A percentile compares a stretch with the other conserved stretches of the same genome.
Conservation (phyloP, 208 protist genomes). For the Acanthamoeba lenticulata region DNA sequence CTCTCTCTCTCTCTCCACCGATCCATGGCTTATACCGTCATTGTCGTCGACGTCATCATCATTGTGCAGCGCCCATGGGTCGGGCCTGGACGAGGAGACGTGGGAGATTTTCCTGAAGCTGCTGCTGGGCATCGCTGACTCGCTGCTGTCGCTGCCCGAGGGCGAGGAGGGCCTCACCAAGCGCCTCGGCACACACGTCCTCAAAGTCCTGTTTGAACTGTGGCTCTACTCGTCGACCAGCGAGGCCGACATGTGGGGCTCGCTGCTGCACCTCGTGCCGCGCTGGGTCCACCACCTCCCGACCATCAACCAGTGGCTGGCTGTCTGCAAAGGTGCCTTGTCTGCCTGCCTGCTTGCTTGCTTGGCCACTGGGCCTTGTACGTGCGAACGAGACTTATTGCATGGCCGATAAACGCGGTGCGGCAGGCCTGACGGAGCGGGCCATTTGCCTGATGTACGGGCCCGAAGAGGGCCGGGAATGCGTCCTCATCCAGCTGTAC, state of each 20-base stretch:
- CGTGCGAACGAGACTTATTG: no score
- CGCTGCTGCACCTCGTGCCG: conserved; percentile 5
- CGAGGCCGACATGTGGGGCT: conserved; percentile 67
- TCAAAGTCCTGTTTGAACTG: conserved; percentile 68
- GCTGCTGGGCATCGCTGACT: conserved; percentile 69
- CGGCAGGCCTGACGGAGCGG: conserved; percentile 55
- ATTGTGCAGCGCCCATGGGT: neutral
- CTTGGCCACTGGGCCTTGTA: no score
- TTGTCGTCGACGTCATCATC: no score
- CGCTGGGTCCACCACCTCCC: conserved; percentile 67
- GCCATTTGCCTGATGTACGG: conserved; percentile 68
- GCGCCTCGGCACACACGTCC: neutral
- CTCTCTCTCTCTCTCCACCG: neutral
- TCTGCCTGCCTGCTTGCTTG: neutral
- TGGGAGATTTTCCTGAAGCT: conserved; percentile 73
- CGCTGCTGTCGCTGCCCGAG: conserved; percentile 16
- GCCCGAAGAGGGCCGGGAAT: conserved; percentile 10
- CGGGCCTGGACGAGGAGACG: neutral
- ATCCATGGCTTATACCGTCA: no score
- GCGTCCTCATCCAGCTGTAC: neutral
- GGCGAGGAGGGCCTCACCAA: conserved; percentile 57
- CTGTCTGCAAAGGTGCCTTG: neutral
- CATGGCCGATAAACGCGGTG: no score
- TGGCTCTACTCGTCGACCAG: conserved; percentile 72
- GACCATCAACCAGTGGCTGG: conserved; percentile 69